Conservation (phyloP, 345 rosid genomes). For the Rhodamnia argentea region DNA sequence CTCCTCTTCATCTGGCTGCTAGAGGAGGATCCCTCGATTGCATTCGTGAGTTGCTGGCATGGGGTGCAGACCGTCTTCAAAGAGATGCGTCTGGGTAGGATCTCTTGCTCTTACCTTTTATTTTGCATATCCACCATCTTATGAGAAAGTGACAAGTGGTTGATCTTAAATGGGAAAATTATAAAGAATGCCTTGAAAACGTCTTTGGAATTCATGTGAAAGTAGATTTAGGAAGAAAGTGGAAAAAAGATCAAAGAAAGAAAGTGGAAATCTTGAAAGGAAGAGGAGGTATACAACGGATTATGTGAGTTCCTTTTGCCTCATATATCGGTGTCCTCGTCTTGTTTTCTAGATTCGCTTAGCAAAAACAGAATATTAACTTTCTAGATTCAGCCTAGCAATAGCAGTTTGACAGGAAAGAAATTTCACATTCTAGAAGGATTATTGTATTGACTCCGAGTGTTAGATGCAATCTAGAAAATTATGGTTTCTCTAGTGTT, state of each 20-base stretch:
- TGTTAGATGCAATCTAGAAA: not conserved
- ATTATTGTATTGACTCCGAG: not conserved
- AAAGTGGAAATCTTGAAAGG: not conserved
- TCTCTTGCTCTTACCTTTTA: not conserved
- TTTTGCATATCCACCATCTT: not conserved
- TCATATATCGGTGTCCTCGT: not conserved
- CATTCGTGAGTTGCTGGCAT: constrained; percentile 75
- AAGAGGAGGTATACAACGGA: not conserved
- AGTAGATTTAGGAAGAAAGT: not conserved
- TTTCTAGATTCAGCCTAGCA: not conserved
- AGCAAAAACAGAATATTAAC: not conserved
- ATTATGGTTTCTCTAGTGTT: not conserved
- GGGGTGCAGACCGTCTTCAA: constrained; percentile 97
- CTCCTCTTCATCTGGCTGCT: constrained; percentile 99
- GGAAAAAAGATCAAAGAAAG: not conserved
- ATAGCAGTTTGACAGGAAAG: not conserved
- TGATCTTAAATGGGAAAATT: not conserved
- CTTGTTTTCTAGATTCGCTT: not conserved
- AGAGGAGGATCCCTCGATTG: constrained; percentile 97
- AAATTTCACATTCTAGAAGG: not conserved
- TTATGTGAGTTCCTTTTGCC: not conserved
- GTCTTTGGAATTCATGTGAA: not conserved
- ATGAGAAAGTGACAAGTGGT: not conserved
- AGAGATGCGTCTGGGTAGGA: constrained; percentile 88
- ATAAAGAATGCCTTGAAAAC: not conserved